Evolutionary conservation across 2,329 filamentous ascomycete species (phyloP).

Genomic region (Paracoccidioides lutzii): DNA sequence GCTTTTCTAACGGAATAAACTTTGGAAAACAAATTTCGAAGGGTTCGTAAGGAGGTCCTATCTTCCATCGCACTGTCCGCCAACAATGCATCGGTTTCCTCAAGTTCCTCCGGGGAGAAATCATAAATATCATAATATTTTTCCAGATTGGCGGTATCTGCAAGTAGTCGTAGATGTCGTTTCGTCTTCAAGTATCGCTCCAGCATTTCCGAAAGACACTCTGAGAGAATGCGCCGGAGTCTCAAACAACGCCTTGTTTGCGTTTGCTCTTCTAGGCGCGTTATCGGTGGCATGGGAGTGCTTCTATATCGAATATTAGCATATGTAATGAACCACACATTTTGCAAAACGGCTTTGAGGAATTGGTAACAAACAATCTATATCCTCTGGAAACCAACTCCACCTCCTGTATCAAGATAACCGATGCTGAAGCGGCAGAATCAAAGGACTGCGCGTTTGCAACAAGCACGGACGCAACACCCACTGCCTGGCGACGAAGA

Average conservation of each 20-base stretch:
- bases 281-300: slow-evolving; percentile 81
- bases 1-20: slow-evolving; percentile 72
- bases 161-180: slow-evolving; percentile 54
- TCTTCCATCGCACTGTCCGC: slow-evolving; percentile 60
- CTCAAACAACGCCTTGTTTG: slow-evolving; percentile 68
- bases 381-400: slow-evolving; percentile 88
- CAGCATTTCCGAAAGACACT: slow-evolving; percentile 56
- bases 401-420: slow-evolving; percentile 85
- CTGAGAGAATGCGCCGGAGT: slow-evolving; percentile 62
- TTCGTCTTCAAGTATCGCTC: slow-evolving; percentile 60
- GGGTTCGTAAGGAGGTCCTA: slow-evolving; percentile 58
- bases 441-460: slow-evolving; percentile 70
- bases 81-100: slow-evolving; percentile 54
- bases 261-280: slow-evolving; percentile 70
- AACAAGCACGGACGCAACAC: slow-evolving; percentile 56
- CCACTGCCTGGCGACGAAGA: slow-evolving; percentile 59
- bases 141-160: slow-evolving; percentile 70
- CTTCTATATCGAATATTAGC: slow-evolving; percentile 45
- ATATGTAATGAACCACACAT: not conserved
- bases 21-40: slow-evolving; percentile 71
- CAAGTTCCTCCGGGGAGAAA: slow-evolving; percentile 58
- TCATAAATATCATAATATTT: slow-evolving; percentile 89
- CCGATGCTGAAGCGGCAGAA: slow-evolving; percentile 57
- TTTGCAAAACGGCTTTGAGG: not conserved
- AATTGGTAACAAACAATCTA: slow-evolving; percentile 48